These are phyloP conservation scores for Penicillium sp. DNA, from an alignment of 2,329 filamentous ascomycete species.

Conservation along the genomic window DNA sequence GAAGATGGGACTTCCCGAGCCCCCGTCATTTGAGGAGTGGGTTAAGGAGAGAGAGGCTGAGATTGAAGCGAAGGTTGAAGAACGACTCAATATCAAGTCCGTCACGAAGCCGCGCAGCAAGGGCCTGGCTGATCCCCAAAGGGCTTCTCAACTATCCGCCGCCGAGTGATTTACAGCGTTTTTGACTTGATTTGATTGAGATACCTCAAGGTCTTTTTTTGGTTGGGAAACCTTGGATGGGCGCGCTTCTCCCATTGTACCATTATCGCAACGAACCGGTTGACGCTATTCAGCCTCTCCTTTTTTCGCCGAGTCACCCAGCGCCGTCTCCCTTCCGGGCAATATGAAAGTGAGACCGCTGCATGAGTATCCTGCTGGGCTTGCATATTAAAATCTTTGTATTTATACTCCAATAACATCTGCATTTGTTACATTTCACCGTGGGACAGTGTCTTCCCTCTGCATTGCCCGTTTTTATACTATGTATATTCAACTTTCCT, in stretches of 20 bases:
- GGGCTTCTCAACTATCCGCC: background rate
- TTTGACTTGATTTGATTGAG: constrained; percentile 1
- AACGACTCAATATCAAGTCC: constrained; percentile 38
- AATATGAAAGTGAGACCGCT: constrained; percentile 7
- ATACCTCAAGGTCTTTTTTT: background rate
- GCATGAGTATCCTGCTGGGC: constrained; percentile 15
- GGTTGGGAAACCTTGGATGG: background rate
- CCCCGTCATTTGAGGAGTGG: constrained; percentile 48
- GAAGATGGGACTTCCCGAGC: constrained; percentile 65
- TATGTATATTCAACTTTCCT: too few relatives aligned
- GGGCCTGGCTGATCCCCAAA: constrained; percentile 23
- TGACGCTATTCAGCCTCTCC: constrained; percentile 13
- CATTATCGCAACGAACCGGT: constrained; percentile 23
- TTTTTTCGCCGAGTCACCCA: constrained; percentile 13
- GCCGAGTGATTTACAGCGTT: background rate
- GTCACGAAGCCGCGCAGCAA: constrained; percentile 39
- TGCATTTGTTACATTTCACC: constrained; percentile 10
- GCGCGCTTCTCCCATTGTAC: constrained; percentile 18
- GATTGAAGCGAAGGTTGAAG: constrained; percentile 43
- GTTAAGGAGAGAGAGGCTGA: constrained; percentile 48
- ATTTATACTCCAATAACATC: constrained; percentile 40
- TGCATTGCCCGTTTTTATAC: too few relatives aligned
- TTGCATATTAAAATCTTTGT: constrained; percentile 37
- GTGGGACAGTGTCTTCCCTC: background rate
- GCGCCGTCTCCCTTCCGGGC: constrained; percentile 4